phyloP scores from a whole-genome alignment of 2,329 filamentous ascomycete genomes.

The Paraphaeosphaeria sporulosa region DNA sequence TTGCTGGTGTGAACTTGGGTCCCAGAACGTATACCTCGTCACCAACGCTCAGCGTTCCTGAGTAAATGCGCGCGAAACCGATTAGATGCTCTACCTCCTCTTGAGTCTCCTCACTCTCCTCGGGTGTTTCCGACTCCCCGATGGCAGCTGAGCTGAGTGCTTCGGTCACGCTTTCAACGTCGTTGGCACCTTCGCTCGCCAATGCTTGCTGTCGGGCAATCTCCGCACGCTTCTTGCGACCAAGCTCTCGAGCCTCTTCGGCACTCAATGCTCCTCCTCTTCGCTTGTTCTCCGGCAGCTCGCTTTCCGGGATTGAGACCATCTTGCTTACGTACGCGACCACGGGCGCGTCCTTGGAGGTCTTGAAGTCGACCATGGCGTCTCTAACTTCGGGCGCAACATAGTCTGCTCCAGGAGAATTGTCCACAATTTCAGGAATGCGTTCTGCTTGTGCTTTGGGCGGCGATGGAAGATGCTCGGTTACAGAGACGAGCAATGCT shows the following conservation, averaged over 20 bases:
- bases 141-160: slow-evolving; percentile 69
- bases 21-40: slow-evolving; percentile 90
- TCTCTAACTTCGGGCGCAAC: slow-evolving; percentile 74
- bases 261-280: slow-evolving; percentile 73
- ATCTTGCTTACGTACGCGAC: slow-evolving; percentile 98
- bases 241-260: slow-evolving; percentile 89
- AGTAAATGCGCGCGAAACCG: slow-evolving; percentile 93
- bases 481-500: slow-evolving; percentile 88
- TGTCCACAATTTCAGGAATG: slow-evolving; percentile 78
- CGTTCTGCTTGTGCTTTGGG: slow-evolving; percentile 79
- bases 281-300: slow-evolving; percentile 86
- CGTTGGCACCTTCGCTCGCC: slow-evolving; percentile 49
- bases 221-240: slow-evolving; percentile 86
- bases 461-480: slow-evolving; percentile 90
- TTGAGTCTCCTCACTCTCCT: slow-evolving; percentile 59
- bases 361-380: slow-evolving; percentile 85
- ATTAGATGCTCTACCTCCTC: slow-evolving; percentile 86
- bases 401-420: slow-evolving; percentile 77
- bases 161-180: slow-evolving; percentile 62
- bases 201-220: slow-evolving; percentile 80
- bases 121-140: slow-evolving; percentile 46
- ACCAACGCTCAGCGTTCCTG: slow-evolving; percentile 85
- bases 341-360: slow-evolving; percentile 73
- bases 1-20: slow-evolving; percentile 88
- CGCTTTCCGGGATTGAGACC: slow-evolving; percentile 92